Conservation (phyloP, 2,329 filamentous ascomycete genomes). For the Penicillium sp. region DNA sequence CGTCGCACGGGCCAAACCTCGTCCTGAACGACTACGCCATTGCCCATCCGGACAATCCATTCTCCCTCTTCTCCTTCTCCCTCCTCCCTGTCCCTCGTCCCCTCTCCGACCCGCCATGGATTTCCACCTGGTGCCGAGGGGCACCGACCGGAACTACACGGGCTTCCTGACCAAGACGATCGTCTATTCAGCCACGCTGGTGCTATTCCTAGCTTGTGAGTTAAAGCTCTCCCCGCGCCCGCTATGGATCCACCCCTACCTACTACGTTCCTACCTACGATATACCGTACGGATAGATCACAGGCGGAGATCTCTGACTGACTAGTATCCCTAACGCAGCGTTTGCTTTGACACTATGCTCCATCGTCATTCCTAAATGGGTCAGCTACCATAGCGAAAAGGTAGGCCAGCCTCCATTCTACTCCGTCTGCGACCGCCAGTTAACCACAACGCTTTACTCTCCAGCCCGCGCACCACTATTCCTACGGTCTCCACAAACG, state of each 20-base stretch:
- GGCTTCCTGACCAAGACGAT: slow-evolving; percentile 52
- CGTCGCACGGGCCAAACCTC: slow-evolving; percentile 13
- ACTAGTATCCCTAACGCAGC: slow-evolving; percentile 31
- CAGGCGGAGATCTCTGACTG: slow-evolving; percentile 1
- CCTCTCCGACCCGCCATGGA: slow-evolving; percentile 33
- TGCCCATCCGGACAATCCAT: neutral
- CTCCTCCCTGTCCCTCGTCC: neutral
- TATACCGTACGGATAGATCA: neutral
- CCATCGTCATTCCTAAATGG: slow-evolving; percentile 52
- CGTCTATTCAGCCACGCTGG: slow-evolving; percentile 47
- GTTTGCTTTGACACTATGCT: slow-evolving; percentile 47
- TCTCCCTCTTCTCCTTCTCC: neutral
- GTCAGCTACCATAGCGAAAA: slow-evolving; percentile 49
- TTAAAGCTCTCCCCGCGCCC: neutral
- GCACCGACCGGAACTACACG: slow-evolving; percentile 48
- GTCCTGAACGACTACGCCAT: slow-evolving; percentile 12
- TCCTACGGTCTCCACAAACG: slow-evolving; percentile 76
- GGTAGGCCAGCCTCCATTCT: slow-evolving; percentile 26
- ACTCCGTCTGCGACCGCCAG: neutral
- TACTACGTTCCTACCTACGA: neutral
- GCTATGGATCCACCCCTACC: neutral
- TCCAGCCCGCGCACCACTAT: slow-evolving; percentile 58
- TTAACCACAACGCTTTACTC: neutral
- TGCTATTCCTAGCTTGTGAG: slow-evolving; percentile 48
- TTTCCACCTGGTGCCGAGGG: slow-evolving; percentile 46